Conservation (phyloP, 805 yeast species). For the Lachancea kluyveri region DNA sequence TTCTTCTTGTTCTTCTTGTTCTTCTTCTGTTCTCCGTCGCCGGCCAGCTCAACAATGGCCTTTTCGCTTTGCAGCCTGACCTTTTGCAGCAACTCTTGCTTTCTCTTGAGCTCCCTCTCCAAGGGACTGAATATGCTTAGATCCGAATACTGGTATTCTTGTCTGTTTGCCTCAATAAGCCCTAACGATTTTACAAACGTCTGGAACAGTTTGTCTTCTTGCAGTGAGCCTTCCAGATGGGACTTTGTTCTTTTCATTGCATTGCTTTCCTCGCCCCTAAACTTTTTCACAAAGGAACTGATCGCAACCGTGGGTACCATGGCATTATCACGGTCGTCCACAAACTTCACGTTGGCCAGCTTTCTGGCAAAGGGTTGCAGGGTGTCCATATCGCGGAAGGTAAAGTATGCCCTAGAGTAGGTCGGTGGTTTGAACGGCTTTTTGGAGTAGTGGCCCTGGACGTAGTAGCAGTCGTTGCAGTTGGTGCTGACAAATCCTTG, state of each 20-base stretch:
- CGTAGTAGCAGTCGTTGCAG: slow-evolving; percentile 30
- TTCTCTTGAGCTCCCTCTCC: slow-evolving; percentile 22
- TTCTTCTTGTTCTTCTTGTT: slow-evolving; percentile 19
- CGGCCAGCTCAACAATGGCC: slow-evolving; percentile 25
- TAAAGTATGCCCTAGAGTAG: slow-evolving; percentile 39
- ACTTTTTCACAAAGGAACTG: slow-evolving; percentile 20
- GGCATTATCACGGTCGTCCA: slow-evolving; percentile 26
- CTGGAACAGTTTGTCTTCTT: slow-evolving; percentile 25
- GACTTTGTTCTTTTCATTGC: slow-evolving; percentile 11
- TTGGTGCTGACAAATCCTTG: slow-evolving; percentile 18
- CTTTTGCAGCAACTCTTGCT: slow-evolving; percentile 13
- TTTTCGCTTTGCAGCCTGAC: slow-evolving; percentile 18
- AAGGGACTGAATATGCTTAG: slow-evolving; percentile 25
- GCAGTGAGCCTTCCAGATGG: slow-evolving; percentile 26
- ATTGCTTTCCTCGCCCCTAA: slow-evolving; percentile 9
- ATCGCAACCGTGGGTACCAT: slow-evolving; percentile 14
- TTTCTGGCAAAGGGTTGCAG: slow-evolving; percentile 29
- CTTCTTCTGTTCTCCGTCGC: slow-evolving; percentile 15
- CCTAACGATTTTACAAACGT: slow-evolving; percentile 28
- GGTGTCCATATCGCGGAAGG: slow-evolving; percentile 28
- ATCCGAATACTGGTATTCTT: slow-evolving; percentile 19
- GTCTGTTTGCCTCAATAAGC: slow-evolving; percentile 14
- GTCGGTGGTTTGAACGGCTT: slow-evolving; percentile 33
- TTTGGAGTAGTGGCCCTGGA: slow-evolving; percentile 25
- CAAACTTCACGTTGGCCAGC: slow-evolving; percentile 27